These are phyloP conservation scores for Penicillium cosmopolitanum DNA, from an alignment of 495 filamentous ascomycete species.

Conservation along the genomic window DNA sequence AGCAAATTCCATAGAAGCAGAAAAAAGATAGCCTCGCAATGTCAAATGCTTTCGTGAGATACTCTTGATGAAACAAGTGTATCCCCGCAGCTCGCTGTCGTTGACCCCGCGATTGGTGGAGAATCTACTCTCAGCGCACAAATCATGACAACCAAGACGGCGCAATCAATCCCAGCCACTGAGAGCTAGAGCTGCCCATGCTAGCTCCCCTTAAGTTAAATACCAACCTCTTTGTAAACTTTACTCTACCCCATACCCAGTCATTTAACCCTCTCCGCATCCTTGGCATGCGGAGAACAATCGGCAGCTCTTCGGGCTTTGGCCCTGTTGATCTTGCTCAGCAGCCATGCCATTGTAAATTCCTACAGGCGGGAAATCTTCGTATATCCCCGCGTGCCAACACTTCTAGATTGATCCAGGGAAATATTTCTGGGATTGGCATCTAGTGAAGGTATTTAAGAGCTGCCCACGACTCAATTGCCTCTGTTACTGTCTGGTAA, in stretches of 20 bases:
- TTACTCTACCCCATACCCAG: background rate
- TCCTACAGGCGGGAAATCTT: slow-evolving; percentile 6
- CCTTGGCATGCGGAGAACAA: slow-evolving; percentile 6
- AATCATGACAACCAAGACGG: slow-evolving; percentile 23
- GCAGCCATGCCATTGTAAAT: background rate
- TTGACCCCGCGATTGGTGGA: slow-evolving; percentile 25
- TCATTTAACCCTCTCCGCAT: background rate
- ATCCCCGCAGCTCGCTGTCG: background rate
- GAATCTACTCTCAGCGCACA: slow-evolving; percentile 9
- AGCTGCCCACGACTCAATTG: background rate
- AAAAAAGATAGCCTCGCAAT: too few species aligned
- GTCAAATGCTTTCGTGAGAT: too few species aligned
- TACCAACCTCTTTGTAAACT: background rate
- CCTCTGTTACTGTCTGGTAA: background rate
- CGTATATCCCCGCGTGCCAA: background rate
- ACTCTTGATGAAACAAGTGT: background rate
- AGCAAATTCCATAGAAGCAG: too few species aligned
- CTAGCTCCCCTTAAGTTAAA: background rate
- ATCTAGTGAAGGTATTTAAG: background rate
- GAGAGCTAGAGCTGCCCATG: background rate
- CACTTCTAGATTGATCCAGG: background rate
- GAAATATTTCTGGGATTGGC: background rate
- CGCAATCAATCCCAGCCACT: slow-evolving; percentile 14
- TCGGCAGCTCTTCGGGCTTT: background rate
- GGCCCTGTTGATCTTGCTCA: background rate